These are phyloP conservation scores for Cystofilobasidium capitatum DNA, from an alignment of 768 basidiomycete genomes.

Conservation along the genomic window DNA sequence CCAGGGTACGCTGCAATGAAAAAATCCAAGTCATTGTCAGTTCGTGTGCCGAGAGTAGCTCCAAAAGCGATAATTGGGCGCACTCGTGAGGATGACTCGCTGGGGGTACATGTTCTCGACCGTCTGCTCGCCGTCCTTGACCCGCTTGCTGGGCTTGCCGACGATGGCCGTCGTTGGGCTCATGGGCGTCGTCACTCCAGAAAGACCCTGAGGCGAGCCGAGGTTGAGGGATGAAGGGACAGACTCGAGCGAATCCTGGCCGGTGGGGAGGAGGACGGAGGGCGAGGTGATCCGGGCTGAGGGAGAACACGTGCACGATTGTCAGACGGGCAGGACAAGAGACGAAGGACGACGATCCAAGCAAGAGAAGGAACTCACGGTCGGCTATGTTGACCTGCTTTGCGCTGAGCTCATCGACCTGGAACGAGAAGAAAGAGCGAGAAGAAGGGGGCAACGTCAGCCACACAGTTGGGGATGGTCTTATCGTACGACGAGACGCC, in stretches of 20 bases:
- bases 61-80: conserved; percentile 37
- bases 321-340: neutral
- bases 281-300: conserved; percentile 18
- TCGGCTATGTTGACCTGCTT: conserved; percentile 5
- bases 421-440: conserved; percentile 14
- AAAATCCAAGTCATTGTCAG: conserved; percentile 11
- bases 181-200: conserved; percentile 9
- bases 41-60: neutral
- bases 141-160: conserved; percentile 26
- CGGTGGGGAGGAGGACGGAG: conserved; percentile 22
- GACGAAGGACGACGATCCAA: neutral
- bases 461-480: conserved; percentile 21
- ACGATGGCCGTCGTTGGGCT: conserved; percentile 23
- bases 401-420: conserved; percentile 19
- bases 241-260: neutral
- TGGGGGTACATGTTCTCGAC: conserved; percentile 58
- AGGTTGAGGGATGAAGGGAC: conserved; percentile 10
- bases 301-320: no score
- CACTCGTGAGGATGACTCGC: conserved; percentile 73
- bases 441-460: conserved; percentile 10
- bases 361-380: neutral
- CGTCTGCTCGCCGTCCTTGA: conserved; percentile 44
- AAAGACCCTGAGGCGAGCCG: neutral
- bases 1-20: conserved; percentile 63
- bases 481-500: conserved; percentile 26